A percentile compares a stretch with the other conserved stretches of the same genome.
Conservation (phyloP, 148 eudicot species). For the Rhododendron henanense region DNA sequence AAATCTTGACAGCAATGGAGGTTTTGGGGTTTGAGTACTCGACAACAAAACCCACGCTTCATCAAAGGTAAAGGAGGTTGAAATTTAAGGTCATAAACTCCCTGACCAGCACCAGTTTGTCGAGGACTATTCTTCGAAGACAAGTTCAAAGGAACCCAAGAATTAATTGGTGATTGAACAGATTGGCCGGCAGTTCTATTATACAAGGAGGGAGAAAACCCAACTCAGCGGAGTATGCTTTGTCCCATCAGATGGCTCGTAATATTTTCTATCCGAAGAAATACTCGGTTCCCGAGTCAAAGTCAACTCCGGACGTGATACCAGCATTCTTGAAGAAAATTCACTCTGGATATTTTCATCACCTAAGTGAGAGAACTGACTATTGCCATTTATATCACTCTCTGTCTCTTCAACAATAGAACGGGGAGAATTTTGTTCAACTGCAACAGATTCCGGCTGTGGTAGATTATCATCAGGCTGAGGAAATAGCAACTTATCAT, state of each 20-base stretch:
- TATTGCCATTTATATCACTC: slow-evolving; percentile 55
- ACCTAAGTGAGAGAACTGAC: slow-evolving; percentile 42
- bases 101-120: slow-evolving; percentile 40
- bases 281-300: slow-evolving; percentile 84
- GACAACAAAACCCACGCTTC: too few species aligned
- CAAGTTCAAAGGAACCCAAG: slow-evolving; percentile 36
- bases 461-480: slow-evolving; percentile 67
- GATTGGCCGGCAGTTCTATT: slow-evolving; percentile 34
- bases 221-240: slow-evolving; percentile 29
- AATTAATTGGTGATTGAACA: slow-evolving; percentile 34
- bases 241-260: slow-evolving; percentile 45
- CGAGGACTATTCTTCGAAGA: slow-evolving; percentile 39
- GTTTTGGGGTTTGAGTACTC: too few species aligned
- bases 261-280: slow-evolving; percentile 59
- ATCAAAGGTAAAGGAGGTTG: slow-evolving; percentile 78
- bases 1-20: too few species aligned
- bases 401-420: slow-evolving; percentile 91
- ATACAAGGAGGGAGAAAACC: slow-evolving; percentile 33
- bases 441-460: slow-evolving; percentile 44
- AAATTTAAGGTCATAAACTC: slow-evolving; percentile 55
- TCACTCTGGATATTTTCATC: slow-evolving; percentile 68
- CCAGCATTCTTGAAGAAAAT: slow-evolving; percentile 75
- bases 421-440: slow-evolving; percentile 66
- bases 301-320: slow-evolving; percentile 57
- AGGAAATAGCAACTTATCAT: slow-evolving; percentile 88